These are phyloP conservation scores for Dioszegia hungarica DNA, from an alignment of 768 basidiomycete genomes.

Conservation along the genomic window DNA sequence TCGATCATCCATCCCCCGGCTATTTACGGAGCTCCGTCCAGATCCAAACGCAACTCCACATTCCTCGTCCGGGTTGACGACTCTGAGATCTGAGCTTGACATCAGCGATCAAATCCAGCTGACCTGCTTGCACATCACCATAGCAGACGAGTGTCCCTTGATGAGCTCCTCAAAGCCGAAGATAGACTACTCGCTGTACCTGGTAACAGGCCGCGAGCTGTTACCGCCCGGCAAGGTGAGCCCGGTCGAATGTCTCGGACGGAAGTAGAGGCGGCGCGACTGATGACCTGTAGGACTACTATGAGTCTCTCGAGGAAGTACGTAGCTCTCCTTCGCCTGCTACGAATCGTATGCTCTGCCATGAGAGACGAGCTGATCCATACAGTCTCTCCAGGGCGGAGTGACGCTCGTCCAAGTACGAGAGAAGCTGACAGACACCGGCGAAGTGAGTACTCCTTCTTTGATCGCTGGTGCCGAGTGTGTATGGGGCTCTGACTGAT, in stretches of 20 bases:
- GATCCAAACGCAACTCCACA: too few species aligned
- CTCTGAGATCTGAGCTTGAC: too few species aligned
- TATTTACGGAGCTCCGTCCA: too few species aligned
- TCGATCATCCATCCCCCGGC: too few species aligned
- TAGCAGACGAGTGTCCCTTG: too few species aligned
- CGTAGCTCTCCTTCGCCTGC: not conserved
- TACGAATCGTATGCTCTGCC: too few species aligned
- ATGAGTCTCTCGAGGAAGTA: conserved; percentile 71
- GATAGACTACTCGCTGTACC: conserved; percentile 61
- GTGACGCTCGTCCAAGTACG: conserved; percentile 85
- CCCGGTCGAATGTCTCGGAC: not conserved
- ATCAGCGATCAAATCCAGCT: too few species aligned
- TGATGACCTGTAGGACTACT: conserved; percentile 56
- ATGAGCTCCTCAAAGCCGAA: too few species aligned
- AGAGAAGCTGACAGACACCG: conserved; percentile 77
- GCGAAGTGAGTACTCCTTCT: conserved; percentile 57
- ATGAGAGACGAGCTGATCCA: too few species aligned
- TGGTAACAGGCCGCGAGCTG: conserved; percentile 76
- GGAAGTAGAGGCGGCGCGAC: not conserved
- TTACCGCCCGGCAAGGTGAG: conserved; percentile 70
- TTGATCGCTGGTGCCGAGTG: too few species aligned
- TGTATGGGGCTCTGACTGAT: not conserved
- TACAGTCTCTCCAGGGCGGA: conserved; percentile 77
- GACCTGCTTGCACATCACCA: too few species aligned
- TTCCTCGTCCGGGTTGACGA: too few species aligned